A percentile compares a stretch with the other conserved stretches of the same genome.
phyloP scores from a whole-genome alignment of 176 grass and related monocot species.

The Avena eriantha region DNA sequence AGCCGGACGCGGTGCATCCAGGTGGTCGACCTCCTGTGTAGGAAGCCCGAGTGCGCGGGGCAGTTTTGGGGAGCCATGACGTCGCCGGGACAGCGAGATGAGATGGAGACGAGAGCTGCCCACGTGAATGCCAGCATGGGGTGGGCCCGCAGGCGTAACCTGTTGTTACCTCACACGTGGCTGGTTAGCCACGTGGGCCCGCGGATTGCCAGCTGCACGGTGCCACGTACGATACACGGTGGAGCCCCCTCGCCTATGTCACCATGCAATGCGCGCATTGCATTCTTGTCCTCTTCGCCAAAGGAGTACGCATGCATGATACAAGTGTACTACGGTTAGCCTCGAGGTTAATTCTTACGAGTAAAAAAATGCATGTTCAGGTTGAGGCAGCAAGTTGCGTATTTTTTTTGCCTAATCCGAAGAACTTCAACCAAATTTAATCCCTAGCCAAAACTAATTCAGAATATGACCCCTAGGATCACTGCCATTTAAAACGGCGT shows the following conservation, averaged over 20 bases:
- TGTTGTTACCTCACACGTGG: slow-evolving; percentile 19
- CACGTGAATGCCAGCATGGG: slow-evolving; percentile 6
- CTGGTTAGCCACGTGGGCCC: not conserved
- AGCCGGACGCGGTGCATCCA: too few relatives aligned
- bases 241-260: not conserved
- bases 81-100: not conserved
- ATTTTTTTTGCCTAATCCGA: too few relatives aligned
- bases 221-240: slow-evolving; percentile 21
- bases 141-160: slow-evolving; percentile 27
- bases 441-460: too few relatives aligned
- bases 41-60: not conserved
- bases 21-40: not conserved
- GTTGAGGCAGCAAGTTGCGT: too few relatives aligned
- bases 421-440: too few relatives aligned
- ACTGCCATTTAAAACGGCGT: too few relatives aligned
- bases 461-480: too few relatives aligned
- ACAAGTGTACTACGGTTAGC: not conserved
- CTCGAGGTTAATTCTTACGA: not conserved
- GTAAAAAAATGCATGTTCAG: too few relatives aligned
- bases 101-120: slow-evolving; percentile 11
- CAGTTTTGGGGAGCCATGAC: not conserved
- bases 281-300: not conserved
- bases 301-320: not conserved
- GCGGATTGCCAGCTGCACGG: not conserved
- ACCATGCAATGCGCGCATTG: not conserved